phyloP scores from a whole-genome alignment of 768 basidiomycete genomes.

The Pleurotus citrinopileatus region DNA sequence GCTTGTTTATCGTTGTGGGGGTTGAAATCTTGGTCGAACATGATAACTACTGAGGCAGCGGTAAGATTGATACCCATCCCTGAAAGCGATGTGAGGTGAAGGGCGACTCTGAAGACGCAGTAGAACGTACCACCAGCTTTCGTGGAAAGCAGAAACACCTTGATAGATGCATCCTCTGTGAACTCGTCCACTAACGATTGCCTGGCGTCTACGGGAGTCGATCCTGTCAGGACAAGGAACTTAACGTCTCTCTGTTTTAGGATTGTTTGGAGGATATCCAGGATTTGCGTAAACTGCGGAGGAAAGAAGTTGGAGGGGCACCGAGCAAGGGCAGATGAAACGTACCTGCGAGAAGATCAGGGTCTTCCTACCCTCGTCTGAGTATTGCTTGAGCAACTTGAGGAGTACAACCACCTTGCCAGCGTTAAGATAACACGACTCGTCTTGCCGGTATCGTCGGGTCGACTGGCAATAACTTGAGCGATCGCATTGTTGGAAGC shows the following conservation, averaged over 20 bases:
- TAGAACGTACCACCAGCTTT: conserved; percentile 76
- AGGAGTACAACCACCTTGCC: conserved; percentile 83
- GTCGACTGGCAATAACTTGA: conserved; percentile 47
- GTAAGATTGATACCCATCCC: conserved; percentile 96
- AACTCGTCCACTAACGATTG: conserved; percentile 96
- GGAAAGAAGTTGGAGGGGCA: background rate
- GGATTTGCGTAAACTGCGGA: conserved; percentile 95
- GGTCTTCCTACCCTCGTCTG: conserved; percentile 69
- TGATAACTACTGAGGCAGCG: conserved; percentile 92
- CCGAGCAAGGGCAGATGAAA: conserved; percentile 4
- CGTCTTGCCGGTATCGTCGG: conserved; percentile 69
- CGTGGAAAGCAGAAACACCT: conserved; percentile 87
- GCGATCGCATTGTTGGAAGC: background rate
- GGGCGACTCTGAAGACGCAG: background rate
- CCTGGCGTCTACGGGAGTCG: conserved; percentile 89
- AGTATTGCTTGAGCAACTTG: conserved; percentile 66
- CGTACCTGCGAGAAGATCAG: conserved; percentile 93
- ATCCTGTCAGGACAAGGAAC: conserved; percentile 86
- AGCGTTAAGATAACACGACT: conserved; percentile 77
- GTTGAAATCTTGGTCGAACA: conserved; percentile 99
- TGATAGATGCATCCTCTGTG: conserved; percentile 81
- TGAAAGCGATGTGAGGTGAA: conserved; percentile 16
- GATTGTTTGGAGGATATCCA: conserved; percentile 88
- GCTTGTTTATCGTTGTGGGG: conserved; percentile 98
- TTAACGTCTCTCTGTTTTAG: conserved; percentile 69